A percentile compares a stretch with the other conserved stretches of the same genome.
Evolutionary conservation across 116 monocot species (phyloP).

Genomic region (Posidonia oceanica): DNA sequence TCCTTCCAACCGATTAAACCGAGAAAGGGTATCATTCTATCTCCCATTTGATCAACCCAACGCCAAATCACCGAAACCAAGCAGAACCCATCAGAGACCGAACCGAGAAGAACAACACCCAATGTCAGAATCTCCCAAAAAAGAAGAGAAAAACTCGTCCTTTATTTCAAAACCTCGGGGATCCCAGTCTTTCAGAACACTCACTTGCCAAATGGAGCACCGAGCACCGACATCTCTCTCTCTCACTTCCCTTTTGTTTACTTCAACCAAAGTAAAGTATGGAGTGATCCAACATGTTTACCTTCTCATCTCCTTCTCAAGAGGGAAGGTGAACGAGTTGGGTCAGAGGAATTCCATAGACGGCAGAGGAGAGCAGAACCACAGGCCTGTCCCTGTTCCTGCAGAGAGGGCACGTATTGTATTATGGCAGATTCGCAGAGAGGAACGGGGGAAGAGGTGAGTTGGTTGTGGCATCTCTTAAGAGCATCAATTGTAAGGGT

Average conservation of each 20-base stretch:
- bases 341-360: no score
- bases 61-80: not conserved
- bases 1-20: not conserved
- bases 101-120: not conserved
- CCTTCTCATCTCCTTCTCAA: no score
- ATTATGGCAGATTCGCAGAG: not conserved
- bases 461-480: not conserved
- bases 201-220: not conserved
- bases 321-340: no score
- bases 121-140: not conserved
- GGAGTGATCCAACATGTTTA: no score
- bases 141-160: conserved; percentile 1
- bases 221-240: no score
- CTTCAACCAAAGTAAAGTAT: not conserved
- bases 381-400: not conserved
- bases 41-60: not conserved
- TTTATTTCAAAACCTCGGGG: not conserved
- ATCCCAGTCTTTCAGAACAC: not conserved
- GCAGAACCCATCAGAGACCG: not conserved
- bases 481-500: no score
- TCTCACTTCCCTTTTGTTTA: not conserved
- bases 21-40: not conserved
- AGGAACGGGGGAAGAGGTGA: not conserved
- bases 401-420: not conserved
- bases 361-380: no score